Conservation (phyloP, 768 basidiomycete species). For the Multifurca ochricompacta region DNA sequence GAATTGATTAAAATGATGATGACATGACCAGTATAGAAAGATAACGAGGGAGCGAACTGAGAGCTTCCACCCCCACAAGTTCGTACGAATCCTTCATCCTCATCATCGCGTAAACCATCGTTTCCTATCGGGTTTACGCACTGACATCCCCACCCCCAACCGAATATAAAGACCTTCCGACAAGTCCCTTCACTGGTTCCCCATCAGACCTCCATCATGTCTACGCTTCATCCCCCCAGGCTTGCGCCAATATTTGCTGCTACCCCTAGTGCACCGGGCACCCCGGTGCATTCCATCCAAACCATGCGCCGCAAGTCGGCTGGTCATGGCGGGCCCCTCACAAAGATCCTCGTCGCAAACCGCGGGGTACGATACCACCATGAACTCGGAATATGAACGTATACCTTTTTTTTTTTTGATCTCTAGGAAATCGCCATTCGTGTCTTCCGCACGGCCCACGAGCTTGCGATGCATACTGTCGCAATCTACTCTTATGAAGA, state of each 20-base stretch:
- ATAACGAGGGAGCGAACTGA: too few relatives aligned
- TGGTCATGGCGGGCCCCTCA: constrained; percentile 82
- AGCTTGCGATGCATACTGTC: constrained; percentile 98
- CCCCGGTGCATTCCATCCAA: constrained; percentile 84
- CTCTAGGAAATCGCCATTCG: constrained; percentile 95
- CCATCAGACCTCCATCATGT: constrained; percentile 16
- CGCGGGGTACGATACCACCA: constrained; percentile 59
- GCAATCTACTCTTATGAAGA: constrained; percentile 98
- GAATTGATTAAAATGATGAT: background rate
- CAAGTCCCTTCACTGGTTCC: background rate
- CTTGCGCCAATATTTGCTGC: constrained; percentile 63
- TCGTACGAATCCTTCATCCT: background rate
- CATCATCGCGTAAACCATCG: background rate
- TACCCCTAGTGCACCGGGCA: constrained; percentile 72
- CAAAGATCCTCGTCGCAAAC: constrained; percentile 89
- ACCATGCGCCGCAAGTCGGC: constrained; percentile 87
- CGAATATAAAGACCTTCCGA: constrained; percentile 12
- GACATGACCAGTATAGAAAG: too few relatives aligned
- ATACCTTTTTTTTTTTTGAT: background rate
- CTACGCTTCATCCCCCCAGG: constrained; percentile 57
- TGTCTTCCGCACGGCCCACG: constrained; percentile 97
- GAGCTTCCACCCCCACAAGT: background rate
- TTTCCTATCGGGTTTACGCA: constrained; percentile 4
- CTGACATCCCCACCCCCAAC: background rate
- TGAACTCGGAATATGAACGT: constrained; percentile 8